A percentile compares a stretch with the other conserved stretches of the same genome.
phyloP scores from a whole-genome alignment of 2,329 filamentous ascomycete species.

The Parastagonospora avenae region DNA sequence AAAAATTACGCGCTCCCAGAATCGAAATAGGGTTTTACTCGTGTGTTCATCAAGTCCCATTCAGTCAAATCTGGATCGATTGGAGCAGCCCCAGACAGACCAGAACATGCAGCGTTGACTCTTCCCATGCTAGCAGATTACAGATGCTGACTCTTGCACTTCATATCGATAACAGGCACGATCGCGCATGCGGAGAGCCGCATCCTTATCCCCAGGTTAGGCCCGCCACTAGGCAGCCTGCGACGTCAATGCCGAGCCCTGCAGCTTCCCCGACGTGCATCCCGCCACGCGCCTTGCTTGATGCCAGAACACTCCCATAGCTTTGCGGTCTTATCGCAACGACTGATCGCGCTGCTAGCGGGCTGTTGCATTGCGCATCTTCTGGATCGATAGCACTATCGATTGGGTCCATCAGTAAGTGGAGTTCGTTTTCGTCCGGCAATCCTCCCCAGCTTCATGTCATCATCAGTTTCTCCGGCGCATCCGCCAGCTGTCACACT shows the following conservation, averaged over 20 bases:
- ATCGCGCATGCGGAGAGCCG: slow-evolving; percentile 5
- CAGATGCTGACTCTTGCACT: not conserved
- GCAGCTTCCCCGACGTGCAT: slow-evolving; percentile 4
- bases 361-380: not conserved
- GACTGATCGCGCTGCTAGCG: not conserved
- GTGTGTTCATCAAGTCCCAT: no score
- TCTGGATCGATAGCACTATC: not conserved
- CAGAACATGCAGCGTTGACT: no score
- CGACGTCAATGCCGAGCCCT: slow-evolving; percentile 13
- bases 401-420: slow-evolving; percentile 23
- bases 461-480: slow-evolving; percentile 29
- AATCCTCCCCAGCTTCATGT: slow-evolving; percentile 17
- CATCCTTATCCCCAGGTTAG: slow-evolving; percentile 1
- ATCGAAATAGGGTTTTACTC: not conserved
- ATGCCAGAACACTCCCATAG: not conserved
- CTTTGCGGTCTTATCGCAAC: slow-evolving; percentile 2
- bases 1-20: not conserved
- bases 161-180: slow-evolving; percentile 1
- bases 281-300: slow-evolving; percentile 12
- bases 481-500: slow-evolving; percentile 18
- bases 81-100: not conserved
- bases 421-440: slow-evolving; percentile 24
- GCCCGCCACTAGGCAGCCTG: not conserved
- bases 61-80: not conserved
- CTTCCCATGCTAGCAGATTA: not conserved